Conservation (phyloP, 768 basidiomycete species). For the Boletus eberwhitei region DNA sequence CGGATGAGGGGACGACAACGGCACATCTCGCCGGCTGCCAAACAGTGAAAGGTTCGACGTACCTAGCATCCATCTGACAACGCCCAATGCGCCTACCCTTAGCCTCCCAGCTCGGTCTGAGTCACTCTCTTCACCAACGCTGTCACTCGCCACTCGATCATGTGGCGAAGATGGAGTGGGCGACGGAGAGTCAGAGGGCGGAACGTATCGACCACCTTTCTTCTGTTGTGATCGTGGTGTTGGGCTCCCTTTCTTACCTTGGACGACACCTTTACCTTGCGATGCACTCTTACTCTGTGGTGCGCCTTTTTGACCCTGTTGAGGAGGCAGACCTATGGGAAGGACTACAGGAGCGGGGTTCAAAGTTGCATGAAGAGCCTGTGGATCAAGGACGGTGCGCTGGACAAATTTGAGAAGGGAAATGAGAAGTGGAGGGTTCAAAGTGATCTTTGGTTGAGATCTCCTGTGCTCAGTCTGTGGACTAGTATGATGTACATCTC, state of each 20-base stretch:
- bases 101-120: conserved; percentile 67
- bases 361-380: conserved; percentile 51
- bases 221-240: conserved; percentile 29
- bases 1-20: not conserved
- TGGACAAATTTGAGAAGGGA: conserved; percentile 52
- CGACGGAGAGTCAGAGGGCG: conserved; percentile 32
- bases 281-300: not conserved
- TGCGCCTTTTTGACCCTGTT: conserved; percentile 7
- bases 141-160: conserved; percentile 24
- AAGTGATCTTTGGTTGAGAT: conserved; percentile 21
- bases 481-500: not conserved
- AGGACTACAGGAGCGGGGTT: conserved; percentile 58
- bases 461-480: not conserved
- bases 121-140: conserved; percentile 59
- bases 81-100: conserved; percentile 65
- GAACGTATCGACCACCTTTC: conserved; percentile 30
- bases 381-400: conserved; percentile 57
- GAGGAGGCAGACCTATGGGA: conserved; percentile 1
- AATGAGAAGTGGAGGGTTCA: conserved; percentile 32
- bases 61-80: conserved; percentile 63
- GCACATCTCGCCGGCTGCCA: not conserved
- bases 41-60: conserved; percentile 23
- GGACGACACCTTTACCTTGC: conserved; percentile 7
- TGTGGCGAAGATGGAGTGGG: conserved; percentile 18
- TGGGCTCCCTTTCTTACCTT: conserved; percentile 19